Base-by-base conservation (phyloP, 192 early-diverging fungal genomes). In the Coemansia sp. region DNA sequence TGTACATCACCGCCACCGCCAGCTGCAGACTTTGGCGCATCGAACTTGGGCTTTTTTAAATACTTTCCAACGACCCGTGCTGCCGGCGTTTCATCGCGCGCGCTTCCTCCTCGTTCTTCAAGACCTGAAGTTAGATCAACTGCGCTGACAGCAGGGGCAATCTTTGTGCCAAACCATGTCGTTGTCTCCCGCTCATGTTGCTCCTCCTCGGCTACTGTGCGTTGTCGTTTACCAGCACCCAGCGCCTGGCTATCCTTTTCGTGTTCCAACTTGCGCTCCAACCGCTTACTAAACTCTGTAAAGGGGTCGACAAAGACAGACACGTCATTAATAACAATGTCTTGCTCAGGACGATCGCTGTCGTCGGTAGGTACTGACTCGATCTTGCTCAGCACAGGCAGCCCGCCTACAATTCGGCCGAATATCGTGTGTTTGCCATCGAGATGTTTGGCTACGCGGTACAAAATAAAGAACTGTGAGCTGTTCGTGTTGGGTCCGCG, bases 371-470 rank as follows among this genome's bases (percentile, higher is more conserved):
- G 84, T 2, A 93, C 82, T 2, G 84, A 63, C 78, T 97, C 95
- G 65, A 98, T 89, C 34, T 87, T 88, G 74, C 86, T 85, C 64
- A 99, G 82, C 4, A 92, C 89, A 24, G 93, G 88, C 71, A 91
- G 72, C 4, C 97, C 97, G 62, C 94, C 93, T 2, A 96, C 93
- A 0, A 98, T 84, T 20, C 88, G 94, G 11, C 97, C 97, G 88
- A 99, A 99, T 7, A 98, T 85, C 0, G 95, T 90, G 72, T 99
- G 97, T 69, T 97, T 97, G n/a, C 88, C 83, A 59, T 93, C 89
- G 50, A 92, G 53, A 65, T 91, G 89, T 13, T 82, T 83, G 55
- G 87, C 82, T 5, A 88, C 87, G 24, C 87, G 82, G 70, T 87
- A 91, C 10, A 90, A 87, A 59, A 91, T 88, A 51, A 92, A 91